Evolutionary conservation across 1,284 basidiomycete species (phyloP).

Genomic region (Psilocybe mexicana): DNA sequence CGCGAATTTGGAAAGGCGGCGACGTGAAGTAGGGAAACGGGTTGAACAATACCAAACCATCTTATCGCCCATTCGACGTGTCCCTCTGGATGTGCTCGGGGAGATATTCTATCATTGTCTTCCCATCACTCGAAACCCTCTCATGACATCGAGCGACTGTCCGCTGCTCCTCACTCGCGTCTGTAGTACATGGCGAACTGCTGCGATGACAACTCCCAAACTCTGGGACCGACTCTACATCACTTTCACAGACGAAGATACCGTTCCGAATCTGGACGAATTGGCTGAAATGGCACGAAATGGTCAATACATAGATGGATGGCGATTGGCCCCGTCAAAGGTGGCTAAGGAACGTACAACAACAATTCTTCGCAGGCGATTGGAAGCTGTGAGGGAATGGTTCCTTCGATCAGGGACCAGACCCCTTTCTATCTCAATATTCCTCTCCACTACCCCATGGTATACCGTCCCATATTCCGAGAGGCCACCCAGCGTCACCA

Average conservation of each 20-base stretch:
- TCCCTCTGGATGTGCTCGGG: slow-evolving; percentile 20
- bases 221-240: slow-evolving; percentile 22
- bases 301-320: not conserved
- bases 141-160: slow-evolving; percentile 10
- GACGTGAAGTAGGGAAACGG: not conserved
- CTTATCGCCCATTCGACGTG: slow-evolving; percentile 12
- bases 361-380: not conserved
- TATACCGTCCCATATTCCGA: not conserved
- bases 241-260: not conserved
- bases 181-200: slow-evolving; percentile 17
- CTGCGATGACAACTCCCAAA: slow-evolving; percentile 15
- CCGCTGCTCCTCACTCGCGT: slow-evolving; percentile 18
- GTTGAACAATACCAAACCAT: slow-evolving; percentile 5
- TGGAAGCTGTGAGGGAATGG: slow-evolving; percentile 2
- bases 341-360: too few relatives aligned
- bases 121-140: slow-evolving; percentile 15
- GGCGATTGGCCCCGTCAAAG: not conserved
- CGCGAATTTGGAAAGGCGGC: not conserved
- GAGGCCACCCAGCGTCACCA: not conserved
- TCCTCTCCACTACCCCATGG: too few relatives aligned
- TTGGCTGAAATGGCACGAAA: too few relatives aligned
- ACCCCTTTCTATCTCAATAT: slow-evolving; percentile 3
- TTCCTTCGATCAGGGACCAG: slow-evolving; percentile 1
- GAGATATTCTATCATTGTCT: slow-evolving; percentile 21
- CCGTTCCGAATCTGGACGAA: too few relatives aligned